Conservation (phyloP, 345 rosid genomes). For the Firmiana major region DNA sequence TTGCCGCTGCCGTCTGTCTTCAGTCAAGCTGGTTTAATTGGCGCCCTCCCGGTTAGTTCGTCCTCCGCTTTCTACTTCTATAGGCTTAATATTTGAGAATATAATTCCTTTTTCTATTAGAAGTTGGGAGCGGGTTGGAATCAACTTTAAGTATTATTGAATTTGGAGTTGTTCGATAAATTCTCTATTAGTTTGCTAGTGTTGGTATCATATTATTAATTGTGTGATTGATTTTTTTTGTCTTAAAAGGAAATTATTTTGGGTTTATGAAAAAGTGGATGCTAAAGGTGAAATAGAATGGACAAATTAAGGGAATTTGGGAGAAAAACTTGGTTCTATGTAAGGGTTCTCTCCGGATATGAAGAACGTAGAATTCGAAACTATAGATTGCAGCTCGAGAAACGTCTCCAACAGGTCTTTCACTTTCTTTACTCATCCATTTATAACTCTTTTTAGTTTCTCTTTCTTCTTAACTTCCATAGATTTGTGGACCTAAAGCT, state of each 20-base stretch:
- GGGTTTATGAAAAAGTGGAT: constrained; percentile 10
- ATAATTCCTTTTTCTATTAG: not conserved
- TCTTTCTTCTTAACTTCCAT: not conserved
- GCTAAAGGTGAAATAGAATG: constrained; percentile 33
- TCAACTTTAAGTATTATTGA: not conserved
- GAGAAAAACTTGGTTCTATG: constrained; percentile 75
- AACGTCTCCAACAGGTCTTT: constrained; percentile 62
- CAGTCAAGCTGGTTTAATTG: not conserved
- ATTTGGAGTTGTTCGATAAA: not conserved
- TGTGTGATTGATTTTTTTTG: not conserved
- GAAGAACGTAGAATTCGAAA: constrained; percentile 79
- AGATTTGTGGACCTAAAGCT: not conserved
- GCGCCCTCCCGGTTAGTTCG: not conserved
- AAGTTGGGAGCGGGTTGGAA: not conserved
- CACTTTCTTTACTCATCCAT: not conserved
- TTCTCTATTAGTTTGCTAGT: not conserved
- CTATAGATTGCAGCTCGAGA: constrained; percentile 74
- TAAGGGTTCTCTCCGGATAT: constrained; percentile 86
- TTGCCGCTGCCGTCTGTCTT: not conserved
- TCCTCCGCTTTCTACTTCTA: not conserved
- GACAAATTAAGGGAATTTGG: constrained; percentile 76
- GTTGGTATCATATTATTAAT: not conserved
- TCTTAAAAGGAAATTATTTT: not conserved
- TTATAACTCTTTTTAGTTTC: not conserved
- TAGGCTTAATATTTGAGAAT: not conserved